Percentiles rank a stretch among this genome's conserved stretches.
Evolutionary conservation across 495 filamentous ascomycete species (phyloP).

Genomic region (Hypoxylon perforatum): DNA sequence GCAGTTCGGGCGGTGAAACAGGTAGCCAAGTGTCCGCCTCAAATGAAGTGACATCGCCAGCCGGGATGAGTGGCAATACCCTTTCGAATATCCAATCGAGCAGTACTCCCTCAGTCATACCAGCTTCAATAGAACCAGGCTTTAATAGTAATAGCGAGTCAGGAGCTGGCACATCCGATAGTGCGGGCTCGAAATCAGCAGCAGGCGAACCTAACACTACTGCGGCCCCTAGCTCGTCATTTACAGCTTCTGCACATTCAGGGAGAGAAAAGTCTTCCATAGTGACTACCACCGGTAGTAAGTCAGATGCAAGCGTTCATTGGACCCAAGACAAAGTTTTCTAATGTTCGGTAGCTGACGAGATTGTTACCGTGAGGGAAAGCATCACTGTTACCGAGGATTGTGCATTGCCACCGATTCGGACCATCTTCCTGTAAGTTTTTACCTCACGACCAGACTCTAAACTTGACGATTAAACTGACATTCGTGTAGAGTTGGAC

Average conservation of each 20-base stretch:
- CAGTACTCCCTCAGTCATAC: too few species aligned
- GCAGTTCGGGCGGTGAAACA: background rate
- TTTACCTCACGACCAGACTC: background rate
- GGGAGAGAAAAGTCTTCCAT: constrained; percentile 1
- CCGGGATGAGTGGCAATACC: background rate
- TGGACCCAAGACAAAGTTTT: background rate
- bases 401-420: constrained; percentile 15
- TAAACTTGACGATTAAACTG: background rate
- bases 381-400: constrained; percentile 13
- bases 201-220: too few species aligned
- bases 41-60: background rate
- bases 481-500: constrained; percentile 20
- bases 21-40: background rate
- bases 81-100: too few species aligned
- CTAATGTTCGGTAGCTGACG: constrained; percentile 19
- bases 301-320: constrained; percentile 1
- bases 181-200: too few species aligned
- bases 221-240: background rate
- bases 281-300: constrained; percentile 26
- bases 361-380: constrained; percentile 5
- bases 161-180: background rate
- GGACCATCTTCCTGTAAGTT: constrained; percentile 32
- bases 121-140: too few species aligned
- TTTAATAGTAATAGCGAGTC: too few species aligned
- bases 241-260: constrained; percentile 14